These are phyloP conservation scores for Pythium phragmiticola DNA, from an alignment of 352 stramenopile species.

Conservation along the genomic window DNA sequence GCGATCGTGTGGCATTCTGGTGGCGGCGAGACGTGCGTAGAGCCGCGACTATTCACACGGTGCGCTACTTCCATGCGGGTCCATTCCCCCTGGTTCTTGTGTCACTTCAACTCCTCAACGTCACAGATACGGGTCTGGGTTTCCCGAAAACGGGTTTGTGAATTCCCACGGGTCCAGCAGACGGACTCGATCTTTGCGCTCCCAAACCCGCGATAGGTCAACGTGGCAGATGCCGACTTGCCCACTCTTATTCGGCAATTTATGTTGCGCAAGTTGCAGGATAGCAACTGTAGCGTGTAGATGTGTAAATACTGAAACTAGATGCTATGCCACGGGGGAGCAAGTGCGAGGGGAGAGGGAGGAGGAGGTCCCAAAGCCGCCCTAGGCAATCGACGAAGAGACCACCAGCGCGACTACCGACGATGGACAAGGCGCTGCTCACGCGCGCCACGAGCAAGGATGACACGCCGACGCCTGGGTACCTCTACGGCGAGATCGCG, in stretches of 20 bases:
- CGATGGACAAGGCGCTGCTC: conserved; percentile 93
- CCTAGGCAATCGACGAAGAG: not conserved
- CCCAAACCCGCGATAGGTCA: conserved; percentile 15
- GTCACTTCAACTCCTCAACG: not conserved
- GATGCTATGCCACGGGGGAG: not conserved
- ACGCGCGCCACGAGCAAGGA: conserved; percentile 92
- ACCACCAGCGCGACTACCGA: not conserved
- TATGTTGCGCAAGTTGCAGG: not conserved
- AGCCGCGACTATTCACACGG: not conserved
- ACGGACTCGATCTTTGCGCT: not conserved
- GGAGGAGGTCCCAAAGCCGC: not conserved
- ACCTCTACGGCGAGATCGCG: conserved; percentile 96
- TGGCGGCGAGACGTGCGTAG: not conserved
- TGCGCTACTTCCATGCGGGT: not conserved
- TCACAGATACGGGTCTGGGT: conserved; percentile 10
- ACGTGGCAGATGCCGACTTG: conserved; percentile 24
- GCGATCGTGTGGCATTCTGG: not conserved
- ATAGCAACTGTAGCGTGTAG: not conserved
- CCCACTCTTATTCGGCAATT: conserved; percentile 16
- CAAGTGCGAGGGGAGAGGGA: not conserved
- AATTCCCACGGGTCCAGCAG: not conserved
- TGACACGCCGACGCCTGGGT: conserved; percentile 93
- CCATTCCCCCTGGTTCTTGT: not conserved
- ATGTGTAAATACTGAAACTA: conserved; percentile 13
- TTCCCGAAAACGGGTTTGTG: conserved; percentile 4